Percentiles rank a stretch among this genome's conserved stretches.
Evolutionary conservation across 352 stramenopile species (phyloP).

Genomic region (Pythium myriotylum): DNA sequence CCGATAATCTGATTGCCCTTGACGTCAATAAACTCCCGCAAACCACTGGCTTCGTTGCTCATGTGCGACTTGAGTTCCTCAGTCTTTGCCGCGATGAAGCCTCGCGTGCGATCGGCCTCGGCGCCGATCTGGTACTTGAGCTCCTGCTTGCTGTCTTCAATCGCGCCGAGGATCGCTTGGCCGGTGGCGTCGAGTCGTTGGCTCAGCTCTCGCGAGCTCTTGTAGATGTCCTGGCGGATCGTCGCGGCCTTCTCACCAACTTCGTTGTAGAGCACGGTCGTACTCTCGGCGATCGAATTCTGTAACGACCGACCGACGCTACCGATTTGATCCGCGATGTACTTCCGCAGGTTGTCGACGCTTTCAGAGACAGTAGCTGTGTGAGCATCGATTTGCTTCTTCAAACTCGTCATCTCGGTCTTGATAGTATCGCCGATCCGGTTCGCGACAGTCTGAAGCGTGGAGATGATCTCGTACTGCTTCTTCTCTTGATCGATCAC

Average conservation of each 20-base stretch:
- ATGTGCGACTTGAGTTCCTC: slow-evolving; percentile 15
- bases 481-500: slow-evolving; percentile 14
- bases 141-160: slow-evolving; percentile 19
- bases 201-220: neutral
- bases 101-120: slow-evolving; percentile 5
- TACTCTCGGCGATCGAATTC: slow-evolving; percentile 6
- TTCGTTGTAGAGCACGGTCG: neutral
- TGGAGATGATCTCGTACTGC: slow-evolving; percentile 13
- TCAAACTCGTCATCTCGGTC: slow-evolving; percentile 2
- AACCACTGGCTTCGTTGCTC: neutral
- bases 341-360: slow-evolving; percentile 4
- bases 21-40: slow-evolving; percentile 4
- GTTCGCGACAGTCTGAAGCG: slow-evolving; percentile 12
- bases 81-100: slow-evolving; percentile 2
- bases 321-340: neutral
- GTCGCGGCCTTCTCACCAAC: slow-evolving; percentile 2
- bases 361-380: too few species aligned
- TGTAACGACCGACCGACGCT: neutral
- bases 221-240: slow-evolving; percentile 11
- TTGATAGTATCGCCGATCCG: slow-evolving; percentile 12
- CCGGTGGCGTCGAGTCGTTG: slow-evolving; percentile 4
- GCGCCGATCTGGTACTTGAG: slow-evolving; percentile 22
- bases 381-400: too few species aligned
- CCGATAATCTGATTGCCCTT: slow-evolving; percentile 12
- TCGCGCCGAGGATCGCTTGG: neutral